These are phyloP conservation scores for Galerina marginata DNA, from an alignment of 768 basidiomycete genomes.

Conservation along the genomic window DNA sequence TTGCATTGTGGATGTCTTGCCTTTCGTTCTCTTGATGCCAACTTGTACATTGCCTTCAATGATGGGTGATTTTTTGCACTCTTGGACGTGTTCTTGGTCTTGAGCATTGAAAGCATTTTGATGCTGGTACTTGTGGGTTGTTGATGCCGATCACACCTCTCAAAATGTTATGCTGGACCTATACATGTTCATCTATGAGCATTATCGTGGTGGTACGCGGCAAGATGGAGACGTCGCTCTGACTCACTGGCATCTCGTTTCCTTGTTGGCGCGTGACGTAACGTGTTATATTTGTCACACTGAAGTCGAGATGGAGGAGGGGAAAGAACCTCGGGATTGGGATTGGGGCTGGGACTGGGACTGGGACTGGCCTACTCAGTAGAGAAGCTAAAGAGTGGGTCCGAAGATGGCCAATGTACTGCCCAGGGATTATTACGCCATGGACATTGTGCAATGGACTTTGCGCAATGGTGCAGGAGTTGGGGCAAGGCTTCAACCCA, in stretches of 20 bases:
- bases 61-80: not conserved
- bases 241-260: not conserved
- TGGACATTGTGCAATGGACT: no score
- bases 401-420: no score
- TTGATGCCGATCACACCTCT: not conserved
- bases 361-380: not conserved
- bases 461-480: no score
- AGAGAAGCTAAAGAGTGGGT: no score
- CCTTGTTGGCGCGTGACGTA: not conserved
- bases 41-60: not conserved
- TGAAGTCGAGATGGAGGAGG: not conserved
- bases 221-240: not conserved
- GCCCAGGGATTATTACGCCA: no score
- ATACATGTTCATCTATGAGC: constrained; percentile 4
- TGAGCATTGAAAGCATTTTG: not conserved
- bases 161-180: not conserved
- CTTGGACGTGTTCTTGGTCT: not conserved
- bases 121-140: not conserved
- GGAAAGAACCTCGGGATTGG: not conserved
- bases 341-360: not conserved
- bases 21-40: no score
- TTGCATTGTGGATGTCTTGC: no score
- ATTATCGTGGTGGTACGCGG: constrained; percentile 1
- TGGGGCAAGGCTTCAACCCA: no score
- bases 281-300: constrained; percentile 6